Evolutionary conservation across 352 stramenopile species (phyloP), one percentile per base, ranked within the genome.

Genomic region (Pythium utonaiense): DNA sequence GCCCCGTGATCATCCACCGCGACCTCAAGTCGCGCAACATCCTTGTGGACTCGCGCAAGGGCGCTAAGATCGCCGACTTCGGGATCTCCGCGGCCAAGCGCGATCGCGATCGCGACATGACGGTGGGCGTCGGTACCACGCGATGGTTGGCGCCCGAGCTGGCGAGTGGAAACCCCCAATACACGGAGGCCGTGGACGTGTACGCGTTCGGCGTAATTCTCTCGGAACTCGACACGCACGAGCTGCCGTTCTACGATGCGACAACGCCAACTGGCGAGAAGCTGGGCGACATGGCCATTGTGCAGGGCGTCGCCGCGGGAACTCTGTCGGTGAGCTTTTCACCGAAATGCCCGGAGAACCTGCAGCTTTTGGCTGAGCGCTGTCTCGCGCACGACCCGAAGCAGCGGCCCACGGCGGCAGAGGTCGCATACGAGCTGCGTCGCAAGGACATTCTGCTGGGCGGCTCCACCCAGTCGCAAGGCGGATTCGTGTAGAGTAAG

Each of bases 11-110:
- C 65, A 84, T 89, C 62, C 79, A 89, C 56, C 77, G 79, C 30
- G 79, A 89, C 59, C 74, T 89, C 55, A 87, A 89, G 54, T 85
- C 74, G n/a, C 77, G 79, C 54, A 89, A 89, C 67, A 77, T 89
- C 47, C 64, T 89, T 17, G 59, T 89, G 12, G 75, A 87, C 58
- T 70, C 69, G 7, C 78, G 75, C 57, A 86, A 85, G 42, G 74
- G 74, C 19, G 80, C 80, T 28, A 89, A 89, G 53, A 62, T 89
- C 16, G 76, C 67, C 47, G 80, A 89, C 64, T 89, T 89, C 64
- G 80, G 80, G 7, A 78, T 88, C 13, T 87, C 80, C 24, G 69
- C 75, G 5, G 68, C 72, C 27, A 85, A 86, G 54, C 67, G 75
- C 27, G 66, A 76, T 53, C 67, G 75, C 27, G 66, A 76, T 53